Conservation (phyloP, 73 alveolate genomes). For the Blepharisma japonicum region DNA sequence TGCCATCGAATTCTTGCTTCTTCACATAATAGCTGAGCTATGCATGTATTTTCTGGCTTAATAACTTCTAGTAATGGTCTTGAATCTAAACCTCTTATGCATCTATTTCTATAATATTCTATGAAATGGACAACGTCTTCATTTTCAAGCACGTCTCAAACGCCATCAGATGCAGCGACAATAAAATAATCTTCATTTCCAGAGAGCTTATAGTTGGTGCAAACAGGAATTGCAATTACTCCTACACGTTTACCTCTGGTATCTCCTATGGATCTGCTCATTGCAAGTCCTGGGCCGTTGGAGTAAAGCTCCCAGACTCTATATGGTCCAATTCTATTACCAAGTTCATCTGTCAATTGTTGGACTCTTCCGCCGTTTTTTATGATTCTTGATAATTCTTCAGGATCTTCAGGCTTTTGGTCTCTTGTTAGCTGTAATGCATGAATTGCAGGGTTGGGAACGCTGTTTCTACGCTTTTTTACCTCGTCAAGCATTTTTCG, state of each 20-base stretch:
- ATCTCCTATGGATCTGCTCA: constrained; percentile 35
- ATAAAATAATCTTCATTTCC: constrained; percentile 85
- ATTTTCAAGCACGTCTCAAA: constrained; percentile 44
- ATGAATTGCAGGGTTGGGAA: constrained; percentile 38
- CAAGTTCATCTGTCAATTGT: constrained; percentile 14
- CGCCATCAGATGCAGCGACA: constrained; percentile 70
- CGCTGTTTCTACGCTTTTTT: constrained; percentile 28
- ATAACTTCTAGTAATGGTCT: too few relatives aligned
- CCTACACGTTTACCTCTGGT: constrained; percentile 25
- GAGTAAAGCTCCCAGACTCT: constrained; percentile 15
- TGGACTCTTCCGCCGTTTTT: constrained; percentile 23
- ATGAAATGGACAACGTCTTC: constrained; percentile 32
- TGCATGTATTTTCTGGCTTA: too few relatives aligned
- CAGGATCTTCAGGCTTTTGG: constrained; percentile 33
- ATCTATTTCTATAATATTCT: not conserved
- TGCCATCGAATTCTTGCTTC: too few relatives aligned
- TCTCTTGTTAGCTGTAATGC: constrained; percentile 28
- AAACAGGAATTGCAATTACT: constrained; percentile 37
- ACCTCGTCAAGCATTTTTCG: not conserved
- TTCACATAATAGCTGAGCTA: too few relatives aligned
- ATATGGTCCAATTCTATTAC: constrained; percentile 29
- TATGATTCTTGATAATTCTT: constrained; percentile 19
- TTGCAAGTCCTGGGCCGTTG: constrained; percentile 26
- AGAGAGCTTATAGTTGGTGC: constrained; percentile 29
- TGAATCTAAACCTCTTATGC: too few relatives aligned